Base-by-base conservation (phyloP, 768 basidiomycete genomes). In the Vararia minispora region DNA sequence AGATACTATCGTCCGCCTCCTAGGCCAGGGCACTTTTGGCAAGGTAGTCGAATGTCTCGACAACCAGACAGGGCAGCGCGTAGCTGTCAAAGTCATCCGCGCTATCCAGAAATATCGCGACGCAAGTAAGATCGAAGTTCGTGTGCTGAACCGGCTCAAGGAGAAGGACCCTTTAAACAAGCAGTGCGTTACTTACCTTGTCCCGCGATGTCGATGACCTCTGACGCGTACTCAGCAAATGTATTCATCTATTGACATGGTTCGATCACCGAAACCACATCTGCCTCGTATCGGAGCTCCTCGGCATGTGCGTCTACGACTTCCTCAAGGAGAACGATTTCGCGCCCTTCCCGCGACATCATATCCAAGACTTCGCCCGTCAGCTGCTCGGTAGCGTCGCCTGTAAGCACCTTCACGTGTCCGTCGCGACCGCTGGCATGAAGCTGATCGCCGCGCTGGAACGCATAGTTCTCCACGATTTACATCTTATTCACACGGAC, bases 71-170 rank as follows among this genome's bases (percentile, higher is more conserved):
- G 74, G 81, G 43, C 69, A 66, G 49, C 67, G 76, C 52, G 92
- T 97, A 23, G 95, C 95, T 35, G 90, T 99, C 66, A 99, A 99
- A 71, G 92, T 99, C 43, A 99, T 99, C 51, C 79, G 95, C 34
- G 90, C 91, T 35, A 94, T 99, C 35, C 94, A 88, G 35, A 99
- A 98, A 63, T 99, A 98, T 55, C 85, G 95, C 32, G 95, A 99
- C 61, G 95, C 95, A 10, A 91, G 88, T 59, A 94, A 89, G 66
- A 98, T 98, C 43, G 95, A 99, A 63, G 81, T 98, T 51, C 77
- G 91, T 37, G 95, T 99, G 14, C 71, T 99, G 32, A 79, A 91
- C 59, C 82, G 82, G 54, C 77, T 98, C 49, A 87, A 84, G 56
- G 79, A 85, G 58, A 72, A 79, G 39, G 94, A 99, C 65, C 85